phyloP scores from a whole-genome alignment of 2,329 filamentous ascomycete genomes.

The Fusarium staphyleae region DNA sequence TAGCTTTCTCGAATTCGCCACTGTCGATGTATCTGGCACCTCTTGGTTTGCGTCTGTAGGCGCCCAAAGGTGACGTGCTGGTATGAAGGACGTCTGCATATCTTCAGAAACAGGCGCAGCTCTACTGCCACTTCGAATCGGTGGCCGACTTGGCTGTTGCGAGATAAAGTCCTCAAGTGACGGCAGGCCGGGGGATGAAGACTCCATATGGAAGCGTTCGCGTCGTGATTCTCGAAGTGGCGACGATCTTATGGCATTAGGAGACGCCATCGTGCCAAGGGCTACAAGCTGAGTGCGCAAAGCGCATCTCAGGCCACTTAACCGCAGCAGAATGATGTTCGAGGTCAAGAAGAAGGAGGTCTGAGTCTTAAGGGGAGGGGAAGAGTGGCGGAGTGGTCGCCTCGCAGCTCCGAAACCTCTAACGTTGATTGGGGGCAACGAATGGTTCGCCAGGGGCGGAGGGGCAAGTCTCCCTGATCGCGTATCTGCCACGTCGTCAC shows the following conservation, averaged over 20 bases:
- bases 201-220: conserved; percentile 45
- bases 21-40: background rate
- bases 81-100: conserved; percentile 51
- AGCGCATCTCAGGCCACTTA: conserved; percentile 52
- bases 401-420: conserved; percentile 19
- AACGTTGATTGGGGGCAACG: conserved; percentile 10
- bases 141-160: conserved; percentile 44
- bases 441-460: conserved; percentile 10
- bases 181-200: conserved; percentile 64
- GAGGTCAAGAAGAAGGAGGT: conserved; percentile 12
- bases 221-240: conserved; percentile 44
- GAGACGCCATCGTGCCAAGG: conserved; percentile 45
- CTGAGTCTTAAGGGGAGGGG: background rate
- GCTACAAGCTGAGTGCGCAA: conserved; percentile 50
- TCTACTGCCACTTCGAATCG: conserved; percentile 48
- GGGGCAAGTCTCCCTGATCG: conserved; percentile 12
- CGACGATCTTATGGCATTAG: conserved; percentile 45
- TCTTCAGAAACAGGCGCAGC: conserved; percentile 48
- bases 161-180: conserved; percentile 58
- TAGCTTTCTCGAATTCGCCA: background rate
- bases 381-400: conserved; percentile 22
- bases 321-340: conserved; percentile 43
- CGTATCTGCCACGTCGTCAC: conserved; percentile 47
- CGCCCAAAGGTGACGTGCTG: conserved; percentile 49
- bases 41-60: conserved; percentile 41